Base-by-base conservation (phyloP, 164 flowering plant species). In the Buxus sempervirens region DNA sequence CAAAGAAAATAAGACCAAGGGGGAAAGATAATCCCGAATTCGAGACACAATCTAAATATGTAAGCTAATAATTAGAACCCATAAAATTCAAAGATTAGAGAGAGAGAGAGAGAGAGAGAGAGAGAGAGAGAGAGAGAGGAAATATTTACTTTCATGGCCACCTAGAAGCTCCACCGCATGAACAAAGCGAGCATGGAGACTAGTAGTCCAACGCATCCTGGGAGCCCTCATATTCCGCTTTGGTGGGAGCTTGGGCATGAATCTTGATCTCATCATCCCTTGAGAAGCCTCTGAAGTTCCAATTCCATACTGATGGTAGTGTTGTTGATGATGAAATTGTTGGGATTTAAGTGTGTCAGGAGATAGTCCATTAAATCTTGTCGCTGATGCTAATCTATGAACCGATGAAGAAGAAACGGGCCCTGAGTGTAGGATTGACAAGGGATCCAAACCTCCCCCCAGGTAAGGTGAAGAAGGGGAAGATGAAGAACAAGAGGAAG, bases 81-180 rank as follows among this genome's bases (percentile, higher is more conserved):
- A 41, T 12, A 45, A 10, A 45, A 45, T 5, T 4, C 51, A 45
- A 45, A 45, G 18, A 45, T 45, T 41, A 41, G 51, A 15, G 51
- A 15, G 51, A 45, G 18, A 45, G 18, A 45, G 18, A 45, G 51
- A 45, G 51, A 45, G 51, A 45, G 51, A 45, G 18, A 45, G 18
- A 10, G 14, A 45, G 51, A 45, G 51, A 45, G 18, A 45, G 51
- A 45, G 18, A 45, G 22, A 14, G 36, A n/a, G 14, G 25, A 53
- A 42, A 25, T 54, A 18, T 59, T 41, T 82, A 88, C 93, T 88
- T 81, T 88, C 93, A 83, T 88, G 93, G 66, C 93, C 93, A 1
- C 93, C 93, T 5, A 88, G 88, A 38, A 83, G 90, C 74, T 88
- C 90, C 21, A 88, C 93, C 21, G 93, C 93, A 54, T 82, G 93